Percentiles rank a stretch among this genome's conserved stretches.
Conservation (phyloP, 164 flowering plant genomes). For the Saururus chinensis region DNA sequence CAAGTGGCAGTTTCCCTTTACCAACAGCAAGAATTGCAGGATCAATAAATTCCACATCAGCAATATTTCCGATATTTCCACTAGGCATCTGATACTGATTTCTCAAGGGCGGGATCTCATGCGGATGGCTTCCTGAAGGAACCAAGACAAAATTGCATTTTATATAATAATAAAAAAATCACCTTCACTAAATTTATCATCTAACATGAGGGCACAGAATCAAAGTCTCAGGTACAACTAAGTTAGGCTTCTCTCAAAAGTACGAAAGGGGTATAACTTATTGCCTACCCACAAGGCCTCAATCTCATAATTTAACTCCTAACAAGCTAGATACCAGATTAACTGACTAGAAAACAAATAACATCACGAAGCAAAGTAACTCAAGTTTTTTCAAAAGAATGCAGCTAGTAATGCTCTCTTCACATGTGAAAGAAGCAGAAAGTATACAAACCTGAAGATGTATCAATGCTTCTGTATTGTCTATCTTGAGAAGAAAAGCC, state of each 20-base stretch:
- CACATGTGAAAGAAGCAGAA: not conserved
- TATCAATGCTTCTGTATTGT: conserved; percentile 36
- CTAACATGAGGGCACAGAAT: too few relatives aligned
- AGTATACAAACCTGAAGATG: conserved; percentile 13
- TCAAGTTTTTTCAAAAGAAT: too few relatives aligned
- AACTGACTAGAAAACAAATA: too few relatives aligned
- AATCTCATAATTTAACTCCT: too few relatives aligned
- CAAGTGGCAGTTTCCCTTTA: conserved; percentile 55
- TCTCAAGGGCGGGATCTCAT: conserved; percentile 13
- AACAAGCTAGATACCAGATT: too few relatives aligned
- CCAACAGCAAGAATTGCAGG: conserved; percentile 73
- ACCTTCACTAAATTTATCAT: too few relatives aligned
- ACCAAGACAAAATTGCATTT: not conserved
- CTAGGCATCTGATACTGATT: conserved; percentile 17
- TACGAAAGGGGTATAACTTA: not conserved
- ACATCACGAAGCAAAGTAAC: not conserved
- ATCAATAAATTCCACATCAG: conserved; percentile 35
- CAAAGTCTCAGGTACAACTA: not conserved
- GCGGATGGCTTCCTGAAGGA: conserved; percentile 25
- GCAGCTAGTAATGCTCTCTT: not conserved
- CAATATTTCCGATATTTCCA: conserved; percentile 12
- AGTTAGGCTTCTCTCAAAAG: not conserved
- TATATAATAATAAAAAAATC: too few relatives aligned
- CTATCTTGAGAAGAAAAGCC: conserved; percentile 79
- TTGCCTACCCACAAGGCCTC: too few relatives aligned